Conservation (phyloP, 2,329 filamentous ascomycete species). For the Trichoderma hamatum region DNA sequence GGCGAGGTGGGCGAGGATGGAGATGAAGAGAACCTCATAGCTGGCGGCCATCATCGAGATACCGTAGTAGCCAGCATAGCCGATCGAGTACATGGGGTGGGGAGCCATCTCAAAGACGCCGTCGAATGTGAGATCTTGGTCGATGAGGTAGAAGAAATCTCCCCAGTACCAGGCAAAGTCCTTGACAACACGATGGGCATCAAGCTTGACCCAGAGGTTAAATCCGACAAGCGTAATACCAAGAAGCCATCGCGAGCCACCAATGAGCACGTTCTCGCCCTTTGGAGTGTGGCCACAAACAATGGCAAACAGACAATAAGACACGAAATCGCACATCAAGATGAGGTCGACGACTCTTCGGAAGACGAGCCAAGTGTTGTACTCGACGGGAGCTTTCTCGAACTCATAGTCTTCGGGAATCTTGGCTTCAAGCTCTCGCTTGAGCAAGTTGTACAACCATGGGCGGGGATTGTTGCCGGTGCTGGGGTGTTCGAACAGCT, state of each 20-base stretch:
- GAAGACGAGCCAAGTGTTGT: constrained; percentile 98
- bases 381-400: constrained; percentile 90
- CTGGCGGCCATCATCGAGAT: constrained; percentile 98
- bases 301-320: constrained; percentile 93
- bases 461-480: constrained; percentile 83
- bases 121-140: constrained; percentile 96
- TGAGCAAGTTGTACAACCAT: constrained; percentile 79
- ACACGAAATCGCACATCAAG: constrained; percentile 97
- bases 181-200: constrained; percentile 96
- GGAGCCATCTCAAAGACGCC: constrained; percentile 99
- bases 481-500: constrained; percentile 81
- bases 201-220: constrained; percentile 98
- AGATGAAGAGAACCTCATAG: constrained; percentile 96
- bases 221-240: constrained; percentile 83
- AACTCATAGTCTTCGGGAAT: constrained; percentile 93
- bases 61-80: constrained; percentile 96
- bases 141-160: constrained; percentile 98
- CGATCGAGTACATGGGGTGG: constrained; percentile 98
- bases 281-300: constrained; percentile 78
- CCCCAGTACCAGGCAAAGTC: constrained; percentile 99
- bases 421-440: constrained; percentile 90
- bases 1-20: constrained; percentile 88
- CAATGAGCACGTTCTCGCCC: constrained; percentile 71
- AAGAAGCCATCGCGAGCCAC: constrained; percentile 73
- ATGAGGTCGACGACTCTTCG: constrained; percentile 94